A percentile compares a stretch with the other conserved stretches of the same genome.
phyloP scores from a whole-genome alignment of 2,329 filamentous ascomycete genomes.

The Exophiala mesophila region DNA sequence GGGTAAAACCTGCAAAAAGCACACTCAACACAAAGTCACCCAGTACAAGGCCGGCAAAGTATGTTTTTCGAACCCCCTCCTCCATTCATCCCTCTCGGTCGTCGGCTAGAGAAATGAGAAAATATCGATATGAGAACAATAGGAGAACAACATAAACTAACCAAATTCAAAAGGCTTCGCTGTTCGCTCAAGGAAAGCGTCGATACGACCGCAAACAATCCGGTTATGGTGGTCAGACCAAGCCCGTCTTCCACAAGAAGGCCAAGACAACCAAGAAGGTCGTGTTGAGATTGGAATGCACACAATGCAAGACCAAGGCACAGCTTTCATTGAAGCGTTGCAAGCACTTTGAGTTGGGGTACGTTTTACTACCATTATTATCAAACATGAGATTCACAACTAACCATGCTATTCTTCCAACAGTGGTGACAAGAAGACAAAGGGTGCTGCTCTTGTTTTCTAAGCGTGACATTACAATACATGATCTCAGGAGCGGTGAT shows the following conservation, averaged over 20 bases:
- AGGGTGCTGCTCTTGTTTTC: conserved; percentile 99
- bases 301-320: conserved; percentile 84
- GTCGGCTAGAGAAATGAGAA: no score
- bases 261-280: conserved; percentile 99
- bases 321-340: conserved; percentile 98
- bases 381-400: conserved; percentile 5
- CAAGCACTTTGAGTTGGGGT: conserved; percentile 99
- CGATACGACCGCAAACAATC: conserved; percentile 99
- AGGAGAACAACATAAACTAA: no score
- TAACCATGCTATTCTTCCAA: conserved; percentile 22
- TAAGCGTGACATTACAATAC: conserved; percentile 55
- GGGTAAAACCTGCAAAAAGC: conserved; percentile 89
- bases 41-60: conserved; percentile 97
- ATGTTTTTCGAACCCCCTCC: conserved; percentile 27
- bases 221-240: conserved; percentile 99
- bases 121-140: conserved; percentile 22
- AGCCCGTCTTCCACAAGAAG: conserved; percentile 99
- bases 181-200: conserved; percentile 98
- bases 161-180: conserved; percentile 59
- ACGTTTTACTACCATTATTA: conserved; percentile 39
- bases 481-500: conserved; percentile 1
- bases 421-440: conserved; percentile 99
- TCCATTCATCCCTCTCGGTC: not conserved
- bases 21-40: conserved; percentile 88
- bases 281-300: conserved; percentile 96